These are phyloP conservation scores for Yamadazyma atmosphaerica DNA, from an alignment of 1,139 yeast species.

Conservation along the genomic window DNA sequence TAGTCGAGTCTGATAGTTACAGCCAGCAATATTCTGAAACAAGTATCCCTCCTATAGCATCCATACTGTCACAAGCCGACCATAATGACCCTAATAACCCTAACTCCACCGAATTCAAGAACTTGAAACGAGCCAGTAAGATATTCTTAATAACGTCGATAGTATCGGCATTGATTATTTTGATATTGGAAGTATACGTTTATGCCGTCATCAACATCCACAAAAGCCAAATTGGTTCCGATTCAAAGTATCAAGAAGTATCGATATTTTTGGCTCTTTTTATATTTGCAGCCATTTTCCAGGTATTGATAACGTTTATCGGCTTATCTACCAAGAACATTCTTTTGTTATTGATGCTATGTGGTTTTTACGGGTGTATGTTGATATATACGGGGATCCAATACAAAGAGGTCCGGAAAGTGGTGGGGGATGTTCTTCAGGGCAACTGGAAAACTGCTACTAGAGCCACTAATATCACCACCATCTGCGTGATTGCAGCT, in stretches of 20 bases:
- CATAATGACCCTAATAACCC: constrained; percentile 10
- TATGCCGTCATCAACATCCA: constrained; percentile 37
- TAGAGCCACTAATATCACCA: constrained; percentile 43
- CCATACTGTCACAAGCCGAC: constrained; percentile 1
- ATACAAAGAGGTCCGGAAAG: constrained; percentile 40
- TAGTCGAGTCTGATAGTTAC: not conserved
- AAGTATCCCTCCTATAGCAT: not conserved
- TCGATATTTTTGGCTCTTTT: constrained; percentile 38
- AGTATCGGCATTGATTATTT: constrained; percentile 28
- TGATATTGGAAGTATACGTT: constrained; percentile 34
- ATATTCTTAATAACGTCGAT: constrained; percentile 29
- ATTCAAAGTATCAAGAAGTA: constrained; percentile 22
- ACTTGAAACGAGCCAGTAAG: constrained; percentile 11
- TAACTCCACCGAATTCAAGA: constrained; percentile 7
- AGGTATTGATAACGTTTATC: constrained; percentile 39
- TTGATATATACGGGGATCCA: constrained; percentile 53
- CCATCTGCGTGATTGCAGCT: constrained; percentile 45
- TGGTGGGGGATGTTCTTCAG: constrained; percentile 21
- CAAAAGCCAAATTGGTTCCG: constrained; percentile 18
- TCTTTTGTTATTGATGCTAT: constrained; percentile 40
- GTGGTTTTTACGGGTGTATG: constrained; percentile 49
- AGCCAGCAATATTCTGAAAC: not conserved
- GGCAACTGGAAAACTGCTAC: constrained; percentile 30
- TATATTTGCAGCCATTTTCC: constrained; percentile 45
- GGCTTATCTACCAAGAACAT: constrained; percentile 47